These are phyloP conservation scores for Hanseniaspora meyeri DNA, from an alignment of 805 yeast genomes.

Conservation along the genomic window DNA sequence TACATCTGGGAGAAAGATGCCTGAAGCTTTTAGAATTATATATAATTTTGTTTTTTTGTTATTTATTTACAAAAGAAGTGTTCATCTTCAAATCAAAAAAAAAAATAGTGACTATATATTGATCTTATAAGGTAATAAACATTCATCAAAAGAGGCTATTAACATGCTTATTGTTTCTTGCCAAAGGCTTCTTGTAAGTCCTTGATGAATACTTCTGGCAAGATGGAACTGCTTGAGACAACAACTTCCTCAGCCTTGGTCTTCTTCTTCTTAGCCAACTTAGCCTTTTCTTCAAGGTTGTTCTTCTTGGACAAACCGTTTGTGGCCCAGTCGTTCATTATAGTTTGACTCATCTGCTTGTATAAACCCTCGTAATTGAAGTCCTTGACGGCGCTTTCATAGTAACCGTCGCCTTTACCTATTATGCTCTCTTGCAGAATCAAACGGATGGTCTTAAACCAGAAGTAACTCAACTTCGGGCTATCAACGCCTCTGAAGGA, in stretches of 20 bases:
- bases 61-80: background rate
- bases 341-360: background rate
- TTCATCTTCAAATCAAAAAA: too few relatives aligned
- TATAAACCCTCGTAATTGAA: slow-evolving; percentile 5
- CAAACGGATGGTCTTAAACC: slow-evolving; percentile 5
- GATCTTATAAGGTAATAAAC: too few relatives aligned
- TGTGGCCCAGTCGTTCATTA: slow-evolving; percentile 1
- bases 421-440: slow-evolving; percentile 2
- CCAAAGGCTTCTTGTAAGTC: background rate
- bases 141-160: background rate
- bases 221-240: background rate
- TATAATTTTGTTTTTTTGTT: background rate
- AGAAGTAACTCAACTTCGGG: background rate
- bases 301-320: background rate
- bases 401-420: background rate
- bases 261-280: background rate
- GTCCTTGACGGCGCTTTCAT: background rate
- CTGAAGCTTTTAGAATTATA: background rate
- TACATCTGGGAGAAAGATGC: slow-evolving; percentile 22
- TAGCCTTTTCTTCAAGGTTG: background rate
- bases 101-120: too few relatives aligned
- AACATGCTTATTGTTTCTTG: slow-evolving; percentile 1
- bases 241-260: background rate
- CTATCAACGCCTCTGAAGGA: background rate
- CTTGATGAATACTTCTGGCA: background rate